phyloP scores from a whole-genome alignment of 2,329 filamentous ascomycete species.

The Dothistroma pini region DNA sequence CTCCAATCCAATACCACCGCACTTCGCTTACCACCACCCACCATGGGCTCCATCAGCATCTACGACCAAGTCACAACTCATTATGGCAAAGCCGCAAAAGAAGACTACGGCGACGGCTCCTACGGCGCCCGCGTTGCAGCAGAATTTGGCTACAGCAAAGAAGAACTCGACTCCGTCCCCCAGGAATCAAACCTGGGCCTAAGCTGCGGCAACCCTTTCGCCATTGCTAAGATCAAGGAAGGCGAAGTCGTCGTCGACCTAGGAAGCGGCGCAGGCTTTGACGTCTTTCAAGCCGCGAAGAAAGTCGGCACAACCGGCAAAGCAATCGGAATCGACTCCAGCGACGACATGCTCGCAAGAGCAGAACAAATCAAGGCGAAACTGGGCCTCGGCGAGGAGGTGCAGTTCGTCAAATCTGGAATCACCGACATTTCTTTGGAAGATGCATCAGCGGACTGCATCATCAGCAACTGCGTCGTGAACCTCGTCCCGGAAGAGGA shows the following conservation, averaged over 20 bases:
- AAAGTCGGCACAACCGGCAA: slow-evolving; percentile 9
- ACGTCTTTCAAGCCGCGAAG: slow-evolving; percentile 14
- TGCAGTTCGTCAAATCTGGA: slow-evolving; percentile 8
- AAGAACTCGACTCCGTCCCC: slow-evolving; percentile 9
- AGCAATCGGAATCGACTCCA: slow-evolving; percentile 9
- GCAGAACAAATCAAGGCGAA: slow-evolving; percentile 11
- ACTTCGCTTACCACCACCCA: not conserved
- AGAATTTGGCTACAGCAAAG: slow-evolving; percentile 8
- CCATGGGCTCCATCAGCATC: slow-evolving; percentile 1
- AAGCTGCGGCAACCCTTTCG: slow-evolving; percentile 12
- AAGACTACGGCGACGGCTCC: slow-evolving; percentile 2
- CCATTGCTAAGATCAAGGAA: slow-evolving; percentile 6
- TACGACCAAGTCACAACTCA: slow-evolving; percentile 6
- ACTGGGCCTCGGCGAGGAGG: not conserved
- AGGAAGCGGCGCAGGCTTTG: slow-evolving; percentile 11
- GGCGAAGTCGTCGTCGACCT: slow-evolving; percentile 12
- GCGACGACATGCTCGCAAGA: slow-evolving; percentile 8
- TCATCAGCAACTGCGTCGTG: slow-evolving; percentile 15
- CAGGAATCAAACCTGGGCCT: slow-evolving; percentile 12
- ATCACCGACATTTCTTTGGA: slow-evolving; percentile 5
- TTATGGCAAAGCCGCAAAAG: slow-evolving; percentile 6
- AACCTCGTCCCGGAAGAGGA: slow-evolving; percentile 13
- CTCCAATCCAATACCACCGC: too few species aligned
- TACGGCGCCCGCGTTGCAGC: slow-evolving; percentile 6
- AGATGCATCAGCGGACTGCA: slow-evolving; percentile 2